Base-by-base conservation (phyloP, 371 early-diverging fungal genomes). In the Entomophthora muscae region DNA sequence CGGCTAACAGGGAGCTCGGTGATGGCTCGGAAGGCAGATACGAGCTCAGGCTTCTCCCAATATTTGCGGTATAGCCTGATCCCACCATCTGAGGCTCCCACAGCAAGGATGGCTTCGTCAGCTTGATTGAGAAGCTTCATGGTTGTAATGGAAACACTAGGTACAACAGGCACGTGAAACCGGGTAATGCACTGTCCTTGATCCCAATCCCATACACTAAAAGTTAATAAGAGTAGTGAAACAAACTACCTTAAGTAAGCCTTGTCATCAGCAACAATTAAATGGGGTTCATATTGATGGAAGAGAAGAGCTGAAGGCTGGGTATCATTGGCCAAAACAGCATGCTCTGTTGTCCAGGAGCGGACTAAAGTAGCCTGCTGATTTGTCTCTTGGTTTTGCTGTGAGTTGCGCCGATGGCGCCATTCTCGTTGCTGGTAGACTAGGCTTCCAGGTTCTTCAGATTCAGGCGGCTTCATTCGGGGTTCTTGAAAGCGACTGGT, bases 81-180 rank as follows among this genome's bases (percentile, higher is more conserved):
- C 30, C 81, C 78, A 42, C 91, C 91, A 68, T 91, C 91, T 72
- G 85, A 88, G 66, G 89, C 84, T 13, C 83, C 95, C 3, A 83
- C 85, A 55, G 90, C 67, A 58, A 95, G 73, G 70, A 92, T 70
- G 10, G 89, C 83, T 29, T 82, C 76, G 66, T 91, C 91, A 53
- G 90, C 86, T 70, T 95, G 93, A 70, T 97, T 95, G 24, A 95
- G 80, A 64, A 93, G 83, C 56, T 86, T 83, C 69, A 95, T 65
- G 60, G 82, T 81, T 0, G 90, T 81, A 53, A 93, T 83, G 0
- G 69, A 76, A 72, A 67, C 83, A 85, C 26, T 82, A 77, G 22
- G 70, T 32, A 32, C 86, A 85, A 63, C 88, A 85, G 26, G 75
- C 72, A 65, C 86, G 85, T 55, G 79, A 72, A 71, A 89, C 81